phyloP scores from a whole-genome alignment of 768 basidiomycete species.

The Leccinellum albellum region DNA sequence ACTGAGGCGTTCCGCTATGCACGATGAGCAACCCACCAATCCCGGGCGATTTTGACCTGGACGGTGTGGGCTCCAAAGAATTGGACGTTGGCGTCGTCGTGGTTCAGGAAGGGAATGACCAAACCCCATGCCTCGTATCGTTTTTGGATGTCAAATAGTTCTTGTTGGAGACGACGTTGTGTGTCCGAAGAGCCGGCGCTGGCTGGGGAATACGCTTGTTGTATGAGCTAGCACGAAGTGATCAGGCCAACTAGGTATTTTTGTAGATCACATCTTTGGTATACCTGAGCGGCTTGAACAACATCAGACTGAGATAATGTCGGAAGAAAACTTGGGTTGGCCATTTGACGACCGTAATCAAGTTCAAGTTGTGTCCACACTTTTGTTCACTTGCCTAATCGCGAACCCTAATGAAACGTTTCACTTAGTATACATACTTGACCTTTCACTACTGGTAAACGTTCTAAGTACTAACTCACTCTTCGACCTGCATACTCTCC shows the following conservation, averaged over 20 bases:
- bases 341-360: slow-evolving; percentile 14
- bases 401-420: too few relatives aligned
- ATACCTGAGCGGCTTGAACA: slow-evolving; percentile 57
- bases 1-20: neutral
- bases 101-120: slow-evolving; percentile 68
- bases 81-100: slow-evolving; percentile 77
- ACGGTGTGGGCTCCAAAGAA: slow-evolving; percentile 95
- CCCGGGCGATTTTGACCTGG: slow-evolving; percentile 89
- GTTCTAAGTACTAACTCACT: too few relatives aligned
- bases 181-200: slow-evolving; percentile 51
- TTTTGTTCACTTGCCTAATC: too few relatives aligned
- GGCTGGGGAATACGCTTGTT: slow-evolving; percentile 58
- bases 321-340: slow-evolving; percentile 44
- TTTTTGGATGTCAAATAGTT: slow-evolving; percentile 75
- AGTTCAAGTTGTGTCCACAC: too few relatives aligned
- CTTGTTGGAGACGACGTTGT: slow-evolving; percentile 62
- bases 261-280: slow-evolving; percentile 22
- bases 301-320: slow-evolving; percentile 49
- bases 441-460: too few relatives aligned
- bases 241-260: slow-evolving; percentile 4
- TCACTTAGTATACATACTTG: too few relatives aligned
- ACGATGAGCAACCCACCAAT: slow-evolving; percentile 58
- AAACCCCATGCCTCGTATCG: slow-evolving; percentile 80
- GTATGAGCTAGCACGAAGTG: slow-evolving; percentile 52
- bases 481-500: too few relatives aligned